phyloP scores from a whole-genome alignment of 2,329 filamentous ascomycete species.

The Aspergillus quadricinctus region DNA sequence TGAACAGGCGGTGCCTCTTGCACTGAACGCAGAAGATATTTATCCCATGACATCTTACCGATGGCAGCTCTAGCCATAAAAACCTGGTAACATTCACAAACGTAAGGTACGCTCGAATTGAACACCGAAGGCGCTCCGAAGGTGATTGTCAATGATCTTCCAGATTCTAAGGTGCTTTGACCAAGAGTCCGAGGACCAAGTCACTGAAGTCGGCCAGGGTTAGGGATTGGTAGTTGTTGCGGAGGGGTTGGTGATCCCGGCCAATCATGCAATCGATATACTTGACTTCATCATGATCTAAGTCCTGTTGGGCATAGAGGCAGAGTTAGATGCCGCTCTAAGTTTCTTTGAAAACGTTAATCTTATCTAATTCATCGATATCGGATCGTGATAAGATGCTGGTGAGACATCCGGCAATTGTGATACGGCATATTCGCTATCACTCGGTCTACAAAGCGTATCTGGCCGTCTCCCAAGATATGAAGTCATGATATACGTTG shows the following conservation, averaged over 20 bases:
- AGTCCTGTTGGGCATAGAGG: not conserved
- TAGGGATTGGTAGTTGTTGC: not conserved
- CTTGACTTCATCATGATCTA: conserved; percentile 13
- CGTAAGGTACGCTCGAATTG: not conserved
- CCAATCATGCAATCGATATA: not conserved
- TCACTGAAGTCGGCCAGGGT: not conserved
- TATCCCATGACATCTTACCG: conserved; percentile 29
- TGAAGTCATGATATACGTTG: not conserved
- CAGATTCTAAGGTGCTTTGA: not conserved
- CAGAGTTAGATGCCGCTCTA: too few relatives aligned
- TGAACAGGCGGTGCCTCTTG: conserved; percentile 19
- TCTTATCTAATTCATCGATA: not conserved
- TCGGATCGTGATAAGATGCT: not conserved
- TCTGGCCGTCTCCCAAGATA: not conserved
- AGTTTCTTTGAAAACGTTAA: not conserved
- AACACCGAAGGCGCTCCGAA: not conserved
- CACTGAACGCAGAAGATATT: conserved; percentile 23
- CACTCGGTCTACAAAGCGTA: too few relatives aligned
- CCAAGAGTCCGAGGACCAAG: not conserved
- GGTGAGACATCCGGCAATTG: not conserved
- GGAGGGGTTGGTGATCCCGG: not conserved
- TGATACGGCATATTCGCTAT: not conserved
- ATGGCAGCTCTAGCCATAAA: conserved; percentile 20
- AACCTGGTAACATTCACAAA: not conserved
- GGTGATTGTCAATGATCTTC: not conserved